A percentile compares a stretch with the other conserved stretches of the same genome.
Evolutionary conservation across 208 protist species (phyloP).

Genomic region (Sergeia podlipaevii): DNA sequence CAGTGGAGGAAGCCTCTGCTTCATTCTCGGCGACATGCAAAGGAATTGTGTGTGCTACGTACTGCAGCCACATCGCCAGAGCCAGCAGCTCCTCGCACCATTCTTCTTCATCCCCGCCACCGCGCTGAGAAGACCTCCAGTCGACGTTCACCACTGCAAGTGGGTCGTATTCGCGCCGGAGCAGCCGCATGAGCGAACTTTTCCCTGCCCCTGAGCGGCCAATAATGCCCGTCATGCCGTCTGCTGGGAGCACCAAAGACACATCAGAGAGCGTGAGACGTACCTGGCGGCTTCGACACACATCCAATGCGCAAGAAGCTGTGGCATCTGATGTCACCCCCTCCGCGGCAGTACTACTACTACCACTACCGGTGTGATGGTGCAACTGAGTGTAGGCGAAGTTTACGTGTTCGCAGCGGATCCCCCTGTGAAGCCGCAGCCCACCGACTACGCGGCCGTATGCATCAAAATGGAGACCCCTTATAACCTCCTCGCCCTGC

Average conservation of each 20-base stretch:
- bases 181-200: slow-evolving; percentile 53
- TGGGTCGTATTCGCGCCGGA: slow-evolving; percentile 76
- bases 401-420: slow-evolving; percentile 45
- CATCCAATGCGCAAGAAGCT: too few relatives aligned
- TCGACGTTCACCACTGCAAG: slow-evolving; percentile 15
- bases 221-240: slow-evolving; percentile 54
- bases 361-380: slow-evolving; percentile 7
- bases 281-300: slow-evolving; percentile 1
- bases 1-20: too few relatives aligned
- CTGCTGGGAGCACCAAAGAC: slow-evolving; percentile 21
- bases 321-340: too few relatives aligned
- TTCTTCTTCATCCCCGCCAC: not conserved
- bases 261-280: slow-evolving; percentile 16
- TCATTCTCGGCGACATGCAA: too few relatives aligned
- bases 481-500: not conserved
- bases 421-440: slow-evolving; percentile 28
- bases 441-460: slow-evolving; percentile 39
- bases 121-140: not conserved
- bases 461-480: slow-evolving; percentile 27
- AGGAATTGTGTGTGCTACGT: not conserved
- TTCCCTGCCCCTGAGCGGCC: slow-evolving; percentile 83
- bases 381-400: slow-evolving; percentile 70
- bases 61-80: not conserved
- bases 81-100: not conserved
- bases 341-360: too few relatives aligned